Conservation (phyloP, 768 basidiomycete genomes). For the Termitomyces sp. region DNA sequence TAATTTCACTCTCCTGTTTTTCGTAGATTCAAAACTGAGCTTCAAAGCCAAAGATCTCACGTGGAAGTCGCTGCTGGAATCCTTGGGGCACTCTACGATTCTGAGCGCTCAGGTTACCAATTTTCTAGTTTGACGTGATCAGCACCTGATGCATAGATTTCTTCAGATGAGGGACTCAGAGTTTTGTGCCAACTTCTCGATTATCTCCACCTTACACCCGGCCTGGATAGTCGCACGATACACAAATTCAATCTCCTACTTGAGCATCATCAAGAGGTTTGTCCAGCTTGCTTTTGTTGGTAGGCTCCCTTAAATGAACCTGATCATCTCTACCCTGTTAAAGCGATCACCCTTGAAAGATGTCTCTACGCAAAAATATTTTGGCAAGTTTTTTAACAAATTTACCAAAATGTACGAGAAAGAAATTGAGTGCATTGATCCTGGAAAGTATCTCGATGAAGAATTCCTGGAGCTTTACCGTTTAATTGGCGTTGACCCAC, state of each 20-base stretch:
- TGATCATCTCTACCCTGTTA: neutral
- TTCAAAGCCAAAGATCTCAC: constrained; percentile 34
- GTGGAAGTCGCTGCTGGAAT: constrained; percentile 56
- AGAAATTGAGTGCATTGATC: constrained; percentile 36
- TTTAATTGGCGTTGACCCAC: constrained; percentile 36
- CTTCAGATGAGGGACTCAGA: constrained; percentile 56
- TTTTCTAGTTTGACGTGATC: neutral
- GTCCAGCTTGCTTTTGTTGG: neutral
- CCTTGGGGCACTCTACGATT: constrained; percentile 41
- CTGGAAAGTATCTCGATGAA: constrained; percentile 29
- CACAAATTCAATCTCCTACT: constrained; percentile 46
- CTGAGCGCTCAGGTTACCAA: constrained; percentile 37
- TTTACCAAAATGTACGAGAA: constrained; percentile 39
- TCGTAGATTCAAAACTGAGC: constrained; percentile 10
- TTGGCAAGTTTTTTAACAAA: constrained; percentile 47
- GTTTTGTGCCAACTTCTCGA: constrained; percentile 56
- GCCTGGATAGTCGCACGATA: constrained; percentile 31
- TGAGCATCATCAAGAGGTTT: constrained; percentile 45
- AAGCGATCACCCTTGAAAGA: constrained; percentile 62
- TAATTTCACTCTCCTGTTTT: neutral
- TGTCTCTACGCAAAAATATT: constrained; percentile 43
- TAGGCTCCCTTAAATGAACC: neutral
- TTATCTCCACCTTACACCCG: constrained; percentile 49
- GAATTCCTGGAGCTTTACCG: constrained; percentile 38
- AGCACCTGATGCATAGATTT: neutral